These are phyloP conservation scores for Luzula sylvatica DNA, from an alignment of 176 grass and related monocot species.

Conservation along the genomic window DNA sequence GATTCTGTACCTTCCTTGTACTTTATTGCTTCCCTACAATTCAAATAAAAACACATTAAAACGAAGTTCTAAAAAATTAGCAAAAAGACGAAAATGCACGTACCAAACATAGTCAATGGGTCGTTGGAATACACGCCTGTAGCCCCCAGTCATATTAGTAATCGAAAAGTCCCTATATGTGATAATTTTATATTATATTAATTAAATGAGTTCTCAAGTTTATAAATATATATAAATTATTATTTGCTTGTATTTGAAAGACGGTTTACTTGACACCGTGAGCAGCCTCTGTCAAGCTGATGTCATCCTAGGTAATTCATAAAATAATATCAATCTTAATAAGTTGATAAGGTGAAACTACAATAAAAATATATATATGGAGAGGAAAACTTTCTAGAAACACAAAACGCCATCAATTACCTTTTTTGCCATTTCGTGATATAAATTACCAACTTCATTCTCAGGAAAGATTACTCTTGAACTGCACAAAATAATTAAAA, in stretches of 20 bases:
- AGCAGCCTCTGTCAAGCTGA: constrained; percentile 77
- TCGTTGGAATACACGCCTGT: constrained; percentile 75
- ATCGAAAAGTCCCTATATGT: constrained; percentile 91
- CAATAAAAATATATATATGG: neutral
- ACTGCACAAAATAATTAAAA: constrained; percentile 32
- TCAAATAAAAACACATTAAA: constrained; percentile 6
- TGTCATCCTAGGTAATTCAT: constrained; percentile 70
- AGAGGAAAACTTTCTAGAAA: neutral
- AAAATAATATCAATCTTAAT: neutral
- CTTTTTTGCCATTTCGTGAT: constrained; percentile 92
- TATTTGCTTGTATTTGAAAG: constrained; percentile 12
- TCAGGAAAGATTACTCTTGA: constrained; percentile 76
- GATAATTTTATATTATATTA: too few relatives aligned
- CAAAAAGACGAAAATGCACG: constrained; percentile 12
- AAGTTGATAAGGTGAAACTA: neutral
- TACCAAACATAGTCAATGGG: constrained; percentile 83
- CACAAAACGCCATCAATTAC: constrained; percentile 12
- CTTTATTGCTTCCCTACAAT: constrained; percentile 61
- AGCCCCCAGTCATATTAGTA: constrained; percentile 85
- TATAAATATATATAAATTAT: too few relatives aligned
- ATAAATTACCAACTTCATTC: constrained; percentile 72
- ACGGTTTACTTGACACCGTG: constrained; percentile 84
- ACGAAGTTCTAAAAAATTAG: neutral
- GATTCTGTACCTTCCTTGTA: constrained; percentile 64
- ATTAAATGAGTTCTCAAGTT: too few relatives aligned